Conservation (phyloP, 1,284 basidiomycete species). For the Irpex lacteus region DNA sequence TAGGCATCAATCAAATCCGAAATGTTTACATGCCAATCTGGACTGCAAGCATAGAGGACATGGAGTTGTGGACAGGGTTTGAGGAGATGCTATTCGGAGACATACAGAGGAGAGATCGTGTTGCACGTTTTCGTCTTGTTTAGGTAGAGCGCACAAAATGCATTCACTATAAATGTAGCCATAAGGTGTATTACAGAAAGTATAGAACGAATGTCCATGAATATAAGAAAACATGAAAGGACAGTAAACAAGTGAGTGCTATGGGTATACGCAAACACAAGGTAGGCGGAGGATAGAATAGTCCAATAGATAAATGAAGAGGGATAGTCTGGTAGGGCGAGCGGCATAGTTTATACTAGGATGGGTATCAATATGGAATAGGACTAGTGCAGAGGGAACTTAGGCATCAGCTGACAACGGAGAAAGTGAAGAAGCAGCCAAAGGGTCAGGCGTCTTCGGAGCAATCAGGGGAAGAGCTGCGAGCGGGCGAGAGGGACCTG, state of each 20-base stretch:
- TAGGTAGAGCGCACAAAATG: background rate
- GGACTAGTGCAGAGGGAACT: no score
- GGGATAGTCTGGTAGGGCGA: background rate
- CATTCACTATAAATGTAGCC: background rate
- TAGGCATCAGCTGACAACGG: no score
- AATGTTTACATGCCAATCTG: slow-evolving; percentile 37
- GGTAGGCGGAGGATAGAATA: background rate
- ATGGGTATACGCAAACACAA: background rate
- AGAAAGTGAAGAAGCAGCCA: no score
- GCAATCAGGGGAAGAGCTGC: no score
- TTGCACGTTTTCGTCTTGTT: slow-evolving; percentile 27
- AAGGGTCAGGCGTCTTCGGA: no score
- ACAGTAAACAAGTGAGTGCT: background rate
- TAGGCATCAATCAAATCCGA: slow-evolving; percentile 39
- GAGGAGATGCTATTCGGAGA: slow-evolving; percentile 34
- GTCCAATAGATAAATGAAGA: background rate
- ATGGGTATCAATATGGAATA: no score
- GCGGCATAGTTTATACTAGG: no score
- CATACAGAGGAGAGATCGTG: slow-evolving; percentile 26
- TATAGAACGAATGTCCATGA: background rate
- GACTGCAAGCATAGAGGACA: slow-evolving; percentile 21
- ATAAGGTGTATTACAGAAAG: background rate
- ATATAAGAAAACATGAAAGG: background rate
- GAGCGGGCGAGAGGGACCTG: background rate
- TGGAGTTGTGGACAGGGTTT: slow-evolving; percentile 31